Evolutionary conservation across 192 early-diverging fungal species (phyloP).

Genomic region (Paraglomus occultum): DNA sequence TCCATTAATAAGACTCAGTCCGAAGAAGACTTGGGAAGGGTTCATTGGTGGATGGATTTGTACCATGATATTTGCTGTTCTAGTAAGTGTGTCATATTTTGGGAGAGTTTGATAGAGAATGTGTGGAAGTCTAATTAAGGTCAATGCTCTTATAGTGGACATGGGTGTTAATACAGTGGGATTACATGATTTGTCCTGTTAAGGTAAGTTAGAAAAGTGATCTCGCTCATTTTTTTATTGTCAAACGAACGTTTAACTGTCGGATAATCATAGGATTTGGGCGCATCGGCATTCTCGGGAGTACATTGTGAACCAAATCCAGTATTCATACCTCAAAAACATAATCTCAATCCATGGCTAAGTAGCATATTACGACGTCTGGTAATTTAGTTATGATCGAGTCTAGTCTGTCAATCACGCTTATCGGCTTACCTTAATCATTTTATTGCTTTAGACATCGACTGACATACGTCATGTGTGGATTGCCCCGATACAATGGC

Average conservation of each 20-base stretch:
- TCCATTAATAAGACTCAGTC: slow-evolving; percentile 88
- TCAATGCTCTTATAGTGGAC: slow-evolving; percentile 35
- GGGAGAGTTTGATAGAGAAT: not conserved
- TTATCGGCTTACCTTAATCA: not conserved
- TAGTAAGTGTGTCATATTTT: slow-evolving; percentile 43
- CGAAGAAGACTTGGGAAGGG: slow-evolving; percentile 98
- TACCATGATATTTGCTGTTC: slow-evolving; percentile 86
- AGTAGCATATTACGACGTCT: slow-evolving; percentile 36
- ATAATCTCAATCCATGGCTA: slow-evolving; percentile 47
- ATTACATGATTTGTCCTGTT: slow-evolving; percentile 63
- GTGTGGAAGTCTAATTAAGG: not conserved
- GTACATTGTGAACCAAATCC: slow-evolving; percentile 57
- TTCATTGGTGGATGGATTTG: slow-evolving; percentile 86
- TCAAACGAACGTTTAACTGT: not conserved
- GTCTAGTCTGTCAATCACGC: not conserved
- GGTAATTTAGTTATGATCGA: slow-evolving; percentile 6
- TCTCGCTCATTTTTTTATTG: not conserved
- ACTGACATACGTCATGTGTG: slow-evolving; percentile 53
- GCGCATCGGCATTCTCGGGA: slow-evolving; percentile 47
- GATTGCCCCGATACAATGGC: slow-evolving; percentile 84
- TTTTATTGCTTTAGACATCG: not conserved
- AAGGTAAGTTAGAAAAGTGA: slow-evolving; percentile 30
- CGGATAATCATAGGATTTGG: slow-evolving; percentile 39
- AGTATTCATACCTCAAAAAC: slow-evolving; percentile 48
- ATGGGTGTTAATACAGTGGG: slow-evolving; percentile 48